Evolutionary conservation across 805 yeast genomes (phyloP).

Genomic region (Candida chilensis): DNA sequence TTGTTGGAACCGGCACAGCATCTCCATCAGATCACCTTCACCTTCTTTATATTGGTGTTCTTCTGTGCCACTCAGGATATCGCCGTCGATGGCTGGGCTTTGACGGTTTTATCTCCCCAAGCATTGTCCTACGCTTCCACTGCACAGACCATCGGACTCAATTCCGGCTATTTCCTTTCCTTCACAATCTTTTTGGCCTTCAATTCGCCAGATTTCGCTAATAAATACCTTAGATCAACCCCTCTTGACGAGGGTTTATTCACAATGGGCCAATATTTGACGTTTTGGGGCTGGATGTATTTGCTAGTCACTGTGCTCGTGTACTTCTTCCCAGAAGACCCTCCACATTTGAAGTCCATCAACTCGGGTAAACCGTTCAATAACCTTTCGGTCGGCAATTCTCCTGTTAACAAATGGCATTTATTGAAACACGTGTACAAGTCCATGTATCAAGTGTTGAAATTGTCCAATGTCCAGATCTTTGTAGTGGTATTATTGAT

Average conservation of each 20-base stretch:
- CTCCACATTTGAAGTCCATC: constrained; percentile 27
- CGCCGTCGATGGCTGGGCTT: constrained; percentile 99
- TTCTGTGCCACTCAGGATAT: constrained; percentile 97
- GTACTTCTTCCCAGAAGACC: constrained; percentile 59
- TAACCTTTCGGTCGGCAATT: not conserved
- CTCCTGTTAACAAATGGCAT: constrained; percentile 8
- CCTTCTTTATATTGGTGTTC: constrained; percentile 72
- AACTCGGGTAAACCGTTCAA: not conserved
- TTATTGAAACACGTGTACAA: constrained; percentile 45
- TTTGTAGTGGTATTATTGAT: constrained; percentile 68
- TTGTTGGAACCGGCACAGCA: constrained; percentile 41
- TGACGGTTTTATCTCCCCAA: constrained; percentile 71
- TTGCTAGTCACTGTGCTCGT: constrained; percentile 57
- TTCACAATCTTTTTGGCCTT: constrained; percentile 89
- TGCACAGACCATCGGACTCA: constrained; percentile 93
- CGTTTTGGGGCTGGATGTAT: constrained; percentile 70
- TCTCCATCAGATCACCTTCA: constrained; percentile 49
- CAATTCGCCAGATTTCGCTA: constrained; percentile 88
- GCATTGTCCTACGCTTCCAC: constrained; percentile 90
- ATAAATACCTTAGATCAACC: constrained; percentile 59
- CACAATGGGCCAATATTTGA: constrained; percentile 65
- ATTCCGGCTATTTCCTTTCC: constrained; percentile 84
- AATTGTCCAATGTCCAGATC: constrained; percentile 60
- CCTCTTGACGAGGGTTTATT: constrained; percentile 63
- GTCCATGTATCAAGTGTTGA: constrained; percentile 63